Percentiles rank a stretch among this genome's conserved stretches.
These are phyloP conservation scores for Adansonia grandidieri DNA, from an alignment of 441 rosid genomes.

Conservation along the genomic window DNA sequence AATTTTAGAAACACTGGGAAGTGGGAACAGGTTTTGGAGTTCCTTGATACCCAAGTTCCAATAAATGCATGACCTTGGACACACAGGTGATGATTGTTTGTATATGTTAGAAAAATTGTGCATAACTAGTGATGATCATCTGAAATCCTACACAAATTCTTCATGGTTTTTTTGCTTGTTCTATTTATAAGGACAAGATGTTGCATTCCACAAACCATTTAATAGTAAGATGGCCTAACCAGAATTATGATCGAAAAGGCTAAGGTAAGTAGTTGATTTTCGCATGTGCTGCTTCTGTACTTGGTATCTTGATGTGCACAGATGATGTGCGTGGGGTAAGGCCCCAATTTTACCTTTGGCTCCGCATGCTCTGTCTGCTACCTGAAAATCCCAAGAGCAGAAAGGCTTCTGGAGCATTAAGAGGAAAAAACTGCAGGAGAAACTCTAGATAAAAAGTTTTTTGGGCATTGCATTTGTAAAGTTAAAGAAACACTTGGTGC, in stretches of 20 bases:
- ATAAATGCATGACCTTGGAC: constrained; percentile 2
- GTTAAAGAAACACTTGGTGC: background rate
- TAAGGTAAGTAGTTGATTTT: constrained; percentile 1
- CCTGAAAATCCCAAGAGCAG: background rate
- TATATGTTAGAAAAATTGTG: background rate
- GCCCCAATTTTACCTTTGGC: background rate
- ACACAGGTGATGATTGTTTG: background rate
- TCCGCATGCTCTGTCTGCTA: background rate
- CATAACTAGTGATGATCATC: constrained; percentile 13
- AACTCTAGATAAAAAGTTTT: background rate
- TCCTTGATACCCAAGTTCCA: constrained; percentile 13
- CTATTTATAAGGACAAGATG: background rate
- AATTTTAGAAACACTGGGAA: background rate
- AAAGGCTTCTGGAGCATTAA: background rate
- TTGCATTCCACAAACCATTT: background rate
- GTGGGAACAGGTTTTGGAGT: background rate
- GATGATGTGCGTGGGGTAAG: background rate
- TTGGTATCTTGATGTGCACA: background rate
- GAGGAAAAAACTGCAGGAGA: background rate
- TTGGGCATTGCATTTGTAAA: constrained; percentile 4
- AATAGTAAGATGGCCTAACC: background rate
- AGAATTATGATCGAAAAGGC: background rate
- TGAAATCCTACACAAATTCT: background rate
- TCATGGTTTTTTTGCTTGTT: background rate
- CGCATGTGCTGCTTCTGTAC: background rate